These are phyloP conservation scores for Yarrowia yakushimensis DNA, from an alignment of 805 yeast species.

Conservation along the genomic window DNA sequence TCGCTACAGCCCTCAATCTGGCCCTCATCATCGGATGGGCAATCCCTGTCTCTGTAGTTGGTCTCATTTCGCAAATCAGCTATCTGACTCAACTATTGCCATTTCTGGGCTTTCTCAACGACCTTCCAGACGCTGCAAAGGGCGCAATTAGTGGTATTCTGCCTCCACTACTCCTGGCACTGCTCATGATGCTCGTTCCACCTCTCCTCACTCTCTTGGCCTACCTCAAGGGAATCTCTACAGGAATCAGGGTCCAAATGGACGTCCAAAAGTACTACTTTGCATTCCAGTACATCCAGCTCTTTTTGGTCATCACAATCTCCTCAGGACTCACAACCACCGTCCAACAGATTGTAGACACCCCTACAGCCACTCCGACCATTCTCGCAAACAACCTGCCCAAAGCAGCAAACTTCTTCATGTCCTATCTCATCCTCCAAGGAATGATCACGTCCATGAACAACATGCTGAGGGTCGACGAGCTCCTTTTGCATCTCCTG, in stretches of 20 bases:
- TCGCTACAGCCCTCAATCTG: slow-evolving; percentile 48
- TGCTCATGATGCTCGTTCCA: slow-evolving; percentile 62
- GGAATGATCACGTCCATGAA: slow-evolving; percentile 76
- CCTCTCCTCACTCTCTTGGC: slow-evolving; percentile 54
- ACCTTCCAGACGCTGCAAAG: slow-evolving; percentile 51
- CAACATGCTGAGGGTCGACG: slow-evolving; percentile 58
- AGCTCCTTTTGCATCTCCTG: slow-evolving; percentile 43
- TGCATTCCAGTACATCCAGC: slow-evolving; percentile 72
- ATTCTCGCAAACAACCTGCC: slow-evolving; percentile 77
- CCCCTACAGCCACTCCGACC: slow-evolving; percentile 69
- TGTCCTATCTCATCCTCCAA: slow-evolving; percentile 68
- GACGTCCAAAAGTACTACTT: slow-evolving; percentile 77
- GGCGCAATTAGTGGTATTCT: slow-evolving; percentile 58
- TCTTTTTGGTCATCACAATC: slow-evolving; percentile 78
- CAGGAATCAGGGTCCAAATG: slow-evolving; percentile 62
- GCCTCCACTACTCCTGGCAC: slow-evolving; percentile 63
- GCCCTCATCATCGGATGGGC: slow-evolving; percentile 66
- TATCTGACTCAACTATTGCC: slow-evolving; percentile 61
- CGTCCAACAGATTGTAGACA: slow-evolving; percentile 56
- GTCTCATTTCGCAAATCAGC: slow-evolving; percentile 71
- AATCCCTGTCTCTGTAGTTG: slow-evolving; percentile 77
- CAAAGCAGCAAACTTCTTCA: slow-evolving; percentile 80
- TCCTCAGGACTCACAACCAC: slow-evolving; percentile 73
- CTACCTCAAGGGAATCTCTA: slow-evolving; percentile 53
- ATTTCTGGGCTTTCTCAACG: slow-evolving; percentile 51